Conservation (phyloP, 2,329 filamentous ascomycete species). For the Monosporascus sp. region DNA sequence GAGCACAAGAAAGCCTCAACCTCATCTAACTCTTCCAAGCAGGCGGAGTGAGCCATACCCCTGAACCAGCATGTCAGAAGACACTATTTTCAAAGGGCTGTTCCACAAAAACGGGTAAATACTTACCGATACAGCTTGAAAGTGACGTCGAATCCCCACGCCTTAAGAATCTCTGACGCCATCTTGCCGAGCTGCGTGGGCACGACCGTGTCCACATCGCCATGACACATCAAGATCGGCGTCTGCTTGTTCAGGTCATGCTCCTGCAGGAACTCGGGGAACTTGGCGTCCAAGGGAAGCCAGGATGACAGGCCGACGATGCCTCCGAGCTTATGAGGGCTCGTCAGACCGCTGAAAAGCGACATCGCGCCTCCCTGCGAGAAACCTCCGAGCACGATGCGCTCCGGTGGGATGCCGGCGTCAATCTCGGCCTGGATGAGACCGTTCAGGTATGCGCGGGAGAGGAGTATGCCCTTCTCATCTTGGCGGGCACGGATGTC, state of each 20-base stretch:
- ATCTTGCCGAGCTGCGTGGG: conserved; percentile 60
- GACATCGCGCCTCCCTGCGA: conserved; percentile 85
- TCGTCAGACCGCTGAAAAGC: conserved; percentile 73
- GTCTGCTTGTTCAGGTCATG: conserved; percentile 65
- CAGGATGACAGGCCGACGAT: conserved; percentile 84
- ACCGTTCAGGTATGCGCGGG: conserved; percentile 68
- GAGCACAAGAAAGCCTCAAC: conserved; percentile 56
- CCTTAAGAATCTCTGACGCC: conserved; percentile 62
- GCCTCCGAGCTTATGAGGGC: conserved; percentile 69
- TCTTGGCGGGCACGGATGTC: conserved; percentile 37
- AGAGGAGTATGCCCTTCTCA: conserved; percentile 67
- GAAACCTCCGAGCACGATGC: conserved; percentile 83
- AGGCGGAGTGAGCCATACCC: conserved; percentile 69
- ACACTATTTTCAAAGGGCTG: not conserved
- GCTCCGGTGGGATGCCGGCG: conserved; percentile 71
- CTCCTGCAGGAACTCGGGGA: conserved; percentile 50
- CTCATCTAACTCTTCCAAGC: conserved; percentile 73
- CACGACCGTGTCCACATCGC: conserved; percentile 71
- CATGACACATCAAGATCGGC: conserved; percentile 85
- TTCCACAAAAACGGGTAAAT: not conserved
- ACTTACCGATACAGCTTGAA: conserved; percentile 71
- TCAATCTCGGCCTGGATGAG: conserved; percentile 78
- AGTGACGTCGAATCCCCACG: conserved; percentile 65
- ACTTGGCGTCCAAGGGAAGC: conserved; percentile 61
- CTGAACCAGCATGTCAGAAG: conserved; percentile 31